These are phyloP conservation scores for Mycena alexandri DNA, from an alignment of 768 basidiomycete genomes.

Conservation along the genomic window DNA sequence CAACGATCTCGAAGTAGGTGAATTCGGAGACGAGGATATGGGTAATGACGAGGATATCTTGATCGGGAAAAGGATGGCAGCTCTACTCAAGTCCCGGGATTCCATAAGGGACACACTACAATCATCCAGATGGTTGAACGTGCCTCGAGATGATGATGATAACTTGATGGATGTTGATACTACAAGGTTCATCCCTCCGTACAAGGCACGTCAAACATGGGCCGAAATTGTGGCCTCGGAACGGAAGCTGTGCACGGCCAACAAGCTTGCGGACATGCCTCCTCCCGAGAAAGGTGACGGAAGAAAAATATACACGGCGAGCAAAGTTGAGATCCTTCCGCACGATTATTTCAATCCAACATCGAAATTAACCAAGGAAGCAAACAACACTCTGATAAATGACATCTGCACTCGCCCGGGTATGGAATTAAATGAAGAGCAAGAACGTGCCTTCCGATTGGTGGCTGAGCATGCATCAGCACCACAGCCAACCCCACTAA, in stretches of 20 bases:
- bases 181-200: neutral
- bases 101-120: neutral
- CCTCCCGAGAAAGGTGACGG: neutral
- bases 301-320: neutral
- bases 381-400: neutral
- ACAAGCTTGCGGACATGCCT: constrained; percentile 4
- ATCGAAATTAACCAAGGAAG: neutral
- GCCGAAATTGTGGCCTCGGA: neutral
- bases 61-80: neutral
- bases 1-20: neutral
- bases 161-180: neutral
- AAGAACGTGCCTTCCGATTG: too few relatives aligned
- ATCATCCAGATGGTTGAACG: neutral
- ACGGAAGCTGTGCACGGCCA: neutral
- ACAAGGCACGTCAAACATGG: neutral
- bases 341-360: neutral
- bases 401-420: neutral
- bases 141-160: constrained; percentile 1
- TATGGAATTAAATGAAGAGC: too few relatives aligned
- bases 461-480: too few relatives aligned
- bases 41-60: neutral
- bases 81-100: neutral
- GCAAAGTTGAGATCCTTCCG: neutral
- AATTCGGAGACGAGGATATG: constrained; percentile 3
- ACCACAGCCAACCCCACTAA: too few relatives aligned